Percentiles rank a stretch among this genome's conserved stretches.
Evolutionary conservation across 2,329 filamentous ascomycete species (phyloP).

Genomic region (Aspergillus novoparasiticus): DNA sequence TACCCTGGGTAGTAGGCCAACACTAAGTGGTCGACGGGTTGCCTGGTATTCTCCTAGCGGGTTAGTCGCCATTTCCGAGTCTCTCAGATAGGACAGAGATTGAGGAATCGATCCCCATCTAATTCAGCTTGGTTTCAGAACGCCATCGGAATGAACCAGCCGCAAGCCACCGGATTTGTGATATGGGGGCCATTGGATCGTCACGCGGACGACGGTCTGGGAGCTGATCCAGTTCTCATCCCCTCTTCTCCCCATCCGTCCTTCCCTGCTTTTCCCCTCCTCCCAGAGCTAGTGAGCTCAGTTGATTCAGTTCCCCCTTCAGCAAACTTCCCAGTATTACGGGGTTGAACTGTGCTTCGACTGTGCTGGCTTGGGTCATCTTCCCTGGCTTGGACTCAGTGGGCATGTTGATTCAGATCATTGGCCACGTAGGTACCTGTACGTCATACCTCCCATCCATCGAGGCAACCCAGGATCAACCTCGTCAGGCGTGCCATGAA

Average conservation of each 20-base stretch:
- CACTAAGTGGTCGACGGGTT: background rate
- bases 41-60: background rate
- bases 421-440: background rate
- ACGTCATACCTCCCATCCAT: background rate
- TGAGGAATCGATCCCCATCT: background rate
- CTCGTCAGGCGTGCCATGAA: background rate
- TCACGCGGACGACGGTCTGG: background rate
- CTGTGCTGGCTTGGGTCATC: background rate
- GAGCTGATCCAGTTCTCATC: background rate
- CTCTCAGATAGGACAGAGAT: background rate
- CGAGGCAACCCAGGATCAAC: background rate
- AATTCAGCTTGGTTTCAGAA: background rate
- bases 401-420: background rate
- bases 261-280: background rate
- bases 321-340: background rate
- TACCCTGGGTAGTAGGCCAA: background rate
- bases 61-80: background rate
- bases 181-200: background rate
- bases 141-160: background rate
- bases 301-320: background rate
- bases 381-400: background rate
- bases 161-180: background rate
- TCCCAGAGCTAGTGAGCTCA: background rate
- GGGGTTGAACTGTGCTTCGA: background rate
- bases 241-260: background rate